Evolutionary conservation across 352 stramenopile genomes (phyloP).

Genomic region (Globisporangium nodosum): DNA sequence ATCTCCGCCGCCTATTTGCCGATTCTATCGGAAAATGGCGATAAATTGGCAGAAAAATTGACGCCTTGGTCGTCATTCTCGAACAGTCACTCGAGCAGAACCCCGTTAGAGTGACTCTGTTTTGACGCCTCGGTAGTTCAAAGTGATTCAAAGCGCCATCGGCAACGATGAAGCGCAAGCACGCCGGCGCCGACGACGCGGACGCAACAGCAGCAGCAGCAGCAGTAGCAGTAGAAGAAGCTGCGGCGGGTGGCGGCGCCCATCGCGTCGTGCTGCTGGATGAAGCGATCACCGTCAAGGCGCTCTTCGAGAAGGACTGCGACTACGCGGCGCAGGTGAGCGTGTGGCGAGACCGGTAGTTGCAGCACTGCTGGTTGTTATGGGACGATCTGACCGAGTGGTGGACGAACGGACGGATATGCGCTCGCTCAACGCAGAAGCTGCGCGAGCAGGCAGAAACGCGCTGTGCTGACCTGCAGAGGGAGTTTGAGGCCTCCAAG

Average conservation of each 20-base stretch:
- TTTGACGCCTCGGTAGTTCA: not conserved
- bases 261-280: constrained; percentile 11
- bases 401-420: not conserved
- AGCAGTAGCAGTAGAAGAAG: constrained; percentile 3
- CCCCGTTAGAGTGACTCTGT: not conserved
- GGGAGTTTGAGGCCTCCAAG: constrained; percentile 49
- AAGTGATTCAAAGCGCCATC: not conserved
- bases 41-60: not conserved
- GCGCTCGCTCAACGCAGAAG: constrained; percentile 23
- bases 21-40: no score
- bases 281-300: constrained; percentile 18
- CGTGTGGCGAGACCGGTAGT: not conserved
- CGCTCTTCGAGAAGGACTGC: constrained; percentile 16
- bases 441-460: constrained; percentile 51
- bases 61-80: not conserved
- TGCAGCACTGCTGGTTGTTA: not conserved
- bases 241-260: not conserved
- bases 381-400: not conserved
- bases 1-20: constrained; percentile 17
- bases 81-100: not conserved
- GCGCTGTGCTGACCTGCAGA: constrained; percentile 36
- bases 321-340: constrained; percentile 16
- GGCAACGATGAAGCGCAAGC: constrained; percentile 45
- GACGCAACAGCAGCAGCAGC: not conserved
- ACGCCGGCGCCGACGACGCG: constrained; percentile 3